Base-by-base conservation (phyloP, 768 basidiomycete genomes). In the Dioszegia aurantiaca region DNA sequence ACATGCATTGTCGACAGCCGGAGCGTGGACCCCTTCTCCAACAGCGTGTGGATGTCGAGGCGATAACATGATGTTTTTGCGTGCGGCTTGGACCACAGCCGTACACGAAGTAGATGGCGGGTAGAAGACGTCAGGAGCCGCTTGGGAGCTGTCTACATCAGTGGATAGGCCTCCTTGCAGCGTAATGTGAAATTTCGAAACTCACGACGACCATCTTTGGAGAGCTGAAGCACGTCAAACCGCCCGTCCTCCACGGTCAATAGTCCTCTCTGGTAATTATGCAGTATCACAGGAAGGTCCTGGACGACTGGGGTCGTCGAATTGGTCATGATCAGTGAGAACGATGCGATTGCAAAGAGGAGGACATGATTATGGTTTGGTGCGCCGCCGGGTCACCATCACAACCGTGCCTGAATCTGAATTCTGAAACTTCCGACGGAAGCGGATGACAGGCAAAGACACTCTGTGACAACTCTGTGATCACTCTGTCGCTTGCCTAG, bases 101-200 rank as follows among this genome's bases (percentile, higher is more conserved):
- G 27, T 6, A 61, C 61, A 4, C 55, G 59, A 17, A 73, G 61
- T 3, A 73, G 47, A 42, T 73, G 64, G 3, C 61, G 56, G 23
- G 64, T 27, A 3, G 67, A 56, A 14, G 55, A 52, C 4, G 68
- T 62, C 4, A 73, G 40, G 2, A 73, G 58, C 21, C 64, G 49
- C 49, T 70, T 73, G 2, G 71, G 71, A 17, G 71, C 71, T 73
- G 27, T 30, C n/a, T n/a, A n/a, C n/a, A n/a, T n/a, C n/a, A 51
- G 17, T 27, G 16, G 17, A 8, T 36, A 30, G 49, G 46, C 16
- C 30, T 42, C 8, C 44, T 37, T 3, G 16, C 2, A 10, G 16
- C 9, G 1, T 3, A 27, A 23, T 8, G 24, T 14, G 12, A 17
- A 42, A 23, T 14, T 21, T 2, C 3, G 28, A 16, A 11, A 66